Percentiles rank a stretch among this genome's conserved stretches.
phyloP scores from a whole-genome alignment of 768 basidiomycete species.

The Termitomyces sp. region DNA sequence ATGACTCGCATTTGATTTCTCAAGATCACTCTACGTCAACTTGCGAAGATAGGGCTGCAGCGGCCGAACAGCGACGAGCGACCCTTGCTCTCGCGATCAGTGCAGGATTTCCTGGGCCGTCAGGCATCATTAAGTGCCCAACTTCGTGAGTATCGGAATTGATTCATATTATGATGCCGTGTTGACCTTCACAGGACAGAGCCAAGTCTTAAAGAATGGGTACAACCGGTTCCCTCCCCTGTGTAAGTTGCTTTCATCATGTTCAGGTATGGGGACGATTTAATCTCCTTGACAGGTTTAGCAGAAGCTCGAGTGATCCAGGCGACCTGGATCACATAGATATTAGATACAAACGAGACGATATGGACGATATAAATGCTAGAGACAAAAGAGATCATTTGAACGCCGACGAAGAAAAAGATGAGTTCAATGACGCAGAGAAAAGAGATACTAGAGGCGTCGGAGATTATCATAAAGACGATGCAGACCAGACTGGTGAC shows the following conservation, averaged over 20 bases:
- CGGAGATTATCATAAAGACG: background rate
- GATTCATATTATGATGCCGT: background rate
- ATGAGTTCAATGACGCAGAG: background rate
- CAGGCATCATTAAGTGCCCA: background rate
- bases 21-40: background rate
- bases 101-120: constrained; percentile 10
- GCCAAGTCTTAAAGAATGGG: background rate
- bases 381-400: background rate
- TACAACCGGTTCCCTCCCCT: background rate
- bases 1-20: background rate
- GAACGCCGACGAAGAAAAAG: background rate
- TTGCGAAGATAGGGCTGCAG: background rate
- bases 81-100: background rate
- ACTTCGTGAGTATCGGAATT: background rate
- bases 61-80: background rate
- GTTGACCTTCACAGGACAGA: background rate
- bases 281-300: background rate
- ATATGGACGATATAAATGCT: background rate
- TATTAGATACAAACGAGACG: background rate
- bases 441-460: background rate
- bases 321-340: background rate
- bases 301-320: background rate
- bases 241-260: background rate
- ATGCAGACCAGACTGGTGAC: background rate
- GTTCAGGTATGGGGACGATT: background rate